Conservation (phyloP, 2,329 filamentous ascomycete genomes). For the Herpotrichia juniperi region DNA sequence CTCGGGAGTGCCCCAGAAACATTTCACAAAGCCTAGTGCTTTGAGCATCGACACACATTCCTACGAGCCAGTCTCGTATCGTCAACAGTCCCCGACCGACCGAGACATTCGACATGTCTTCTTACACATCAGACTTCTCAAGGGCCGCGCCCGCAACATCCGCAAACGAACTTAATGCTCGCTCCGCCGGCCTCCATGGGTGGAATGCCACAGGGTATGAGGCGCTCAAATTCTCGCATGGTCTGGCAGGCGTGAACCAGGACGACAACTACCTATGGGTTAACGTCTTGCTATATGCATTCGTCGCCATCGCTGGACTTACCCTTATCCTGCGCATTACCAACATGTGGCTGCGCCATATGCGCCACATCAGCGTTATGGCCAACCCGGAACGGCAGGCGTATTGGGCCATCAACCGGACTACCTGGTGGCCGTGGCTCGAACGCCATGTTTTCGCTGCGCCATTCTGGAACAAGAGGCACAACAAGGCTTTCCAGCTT, state of each 20-base stretch:
- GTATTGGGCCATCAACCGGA: constrained; percentile 55
- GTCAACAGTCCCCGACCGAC: background rate
- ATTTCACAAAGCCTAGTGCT: constrained; percentile 1
- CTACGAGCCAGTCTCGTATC: background rate
- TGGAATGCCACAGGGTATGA: constrained; percentile 39
- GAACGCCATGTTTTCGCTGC: constrained; percentile 71
- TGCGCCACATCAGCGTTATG: constrained; percentile 54
- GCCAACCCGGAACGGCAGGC: constrained; percentile 48
- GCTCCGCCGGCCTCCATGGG: constrained; percentile 25
- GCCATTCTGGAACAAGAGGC: constrained; percentile 74
- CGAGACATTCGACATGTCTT: constrained; percentile 26
- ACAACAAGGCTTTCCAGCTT: constrained; percentile 76
- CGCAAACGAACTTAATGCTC: background rate
- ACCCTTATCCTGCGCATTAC: constrained; percentile 50
- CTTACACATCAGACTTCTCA: constrained; percentile 27
- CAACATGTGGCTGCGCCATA: constrained; percentile 50
- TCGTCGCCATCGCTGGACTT: constrained; percentile 37
- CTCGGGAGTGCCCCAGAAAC: constrained; percentile 6
- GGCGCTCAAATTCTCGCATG: constrained; percentile 48
- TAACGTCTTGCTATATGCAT: constrained; percentile 50
- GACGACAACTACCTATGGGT: constrained; percentile 54
- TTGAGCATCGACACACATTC: background rate
- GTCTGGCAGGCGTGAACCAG: constrained; percentile 56
- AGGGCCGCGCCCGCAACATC: constrained; percentile 20
- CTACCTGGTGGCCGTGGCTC: constrained; percentile 61